Evolutionary conservation across 176 grass and related monocot genomes (phyloP).

Genomic region (Oryza officinalis): DNA sequence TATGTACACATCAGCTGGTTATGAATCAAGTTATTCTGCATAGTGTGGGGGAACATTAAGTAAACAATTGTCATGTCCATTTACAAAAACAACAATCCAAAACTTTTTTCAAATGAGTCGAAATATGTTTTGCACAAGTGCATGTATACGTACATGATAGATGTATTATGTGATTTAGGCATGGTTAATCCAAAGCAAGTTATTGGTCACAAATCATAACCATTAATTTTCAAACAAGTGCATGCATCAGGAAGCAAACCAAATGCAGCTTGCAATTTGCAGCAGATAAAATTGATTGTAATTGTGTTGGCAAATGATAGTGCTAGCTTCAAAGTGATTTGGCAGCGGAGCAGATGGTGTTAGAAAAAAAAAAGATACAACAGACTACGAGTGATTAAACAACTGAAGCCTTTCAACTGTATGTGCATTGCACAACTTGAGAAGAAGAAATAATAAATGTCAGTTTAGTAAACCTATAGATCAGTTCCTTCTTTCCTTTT

Average conservation of each 20-base stretch:
- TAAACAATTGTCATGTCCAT: neutral
- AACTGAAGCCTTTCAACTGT: conserved; percentile 11
- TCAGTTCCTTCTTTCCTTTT: neutral
- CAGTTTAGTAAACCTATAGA: neutral
- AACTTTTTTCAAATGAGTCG: neutral
- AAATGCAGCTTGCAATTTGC: neutral
- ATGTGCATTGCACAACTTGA: neutral
- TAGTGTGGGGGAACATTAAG: neutral
- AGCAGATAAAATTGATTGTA: neutral
- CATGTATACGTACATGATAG: neutral
- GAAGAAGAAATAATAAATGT: neutral
- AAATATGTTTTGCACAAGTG: neutral
- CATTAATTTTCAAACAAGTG: neutral
- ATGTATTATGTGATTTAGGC: neutral
- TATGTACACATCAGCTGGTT: neutral
- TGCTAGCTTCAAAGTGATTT: neutral
- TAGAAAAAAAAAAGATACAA: neutral
- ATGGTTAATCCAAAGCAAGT: neutral
- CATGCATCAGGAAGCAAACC: conserved; percentile 3
- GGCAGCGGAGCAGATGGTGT: neutral
- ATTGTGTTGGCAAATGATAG: conserved; percentile 7
- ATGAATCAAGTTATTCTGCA: neutral
- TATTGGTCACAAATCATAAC: neutral
- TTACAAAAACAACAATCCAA: neutral
- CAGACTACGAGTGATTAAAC: neutral